Base-by-base conservation (phyloP, 2,329 filamentous ascomycete genomes). In the Monascus ruber region DNA sequence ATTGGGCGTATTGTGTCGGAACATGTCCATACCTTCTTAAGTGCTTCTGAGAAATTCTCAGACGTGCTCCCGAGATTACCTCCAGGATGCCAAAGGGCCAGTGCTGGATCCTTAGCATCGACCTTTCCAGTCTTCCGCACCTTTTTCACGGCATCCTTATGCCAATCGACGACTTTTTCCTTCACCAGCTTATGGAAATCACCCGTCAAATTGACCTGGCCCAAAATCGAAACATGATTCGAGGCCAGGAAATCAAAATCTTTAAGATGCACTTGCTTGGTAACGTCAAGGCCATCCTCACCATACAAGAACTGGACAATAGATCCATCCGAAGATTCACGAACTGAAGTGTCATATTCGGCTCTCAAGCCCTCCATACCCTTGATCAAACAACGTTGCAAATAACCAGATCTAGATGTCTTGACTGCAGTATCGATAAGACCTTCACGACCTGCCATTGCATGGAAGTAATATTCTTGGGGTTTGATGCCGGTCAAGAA, bases 341-440 rank as follows among this genome's bases (percentile, higher is more conserved):
- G 79, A 10, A 98, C 91, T 1, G 88, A 93, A 6, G 82, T 88
- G 55, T 98, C 91, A 59, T 98, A 96, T 44, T 88, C 80, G 2
- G 94, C 87, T 52, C 80, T 83, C 33, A 96, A 72, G 4, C 91
- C 91, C 63, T 98, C 91, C 83, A 98, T 93, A 45, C 91, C 91
- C 69, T 98, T 98, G 68, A 98, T 93, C 46, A 98, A 74, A 73
- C 91, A 98, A 58, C 93, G 76, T 60, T 98, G 91, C 37, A 98
- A 71, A 58, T 98, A 98, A 44, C 91, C 93, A 26, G 91, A 96
- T 56, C 91, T 82, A 6, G 89, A 94, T 1, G 91, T 98, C 68
- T 98, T 98, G 62, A 98, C 91, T 47, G 91, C 91, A 17, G 91
- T 98, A 74, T 98, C 91, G 58, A 98, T 98, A 48, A 98, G 71